Evolutionary conservation across 1,139 yeast species (phyloP), one percentile per base, ranked within the genome.

Genomic region (Scheffersomyces titani): DNA sequence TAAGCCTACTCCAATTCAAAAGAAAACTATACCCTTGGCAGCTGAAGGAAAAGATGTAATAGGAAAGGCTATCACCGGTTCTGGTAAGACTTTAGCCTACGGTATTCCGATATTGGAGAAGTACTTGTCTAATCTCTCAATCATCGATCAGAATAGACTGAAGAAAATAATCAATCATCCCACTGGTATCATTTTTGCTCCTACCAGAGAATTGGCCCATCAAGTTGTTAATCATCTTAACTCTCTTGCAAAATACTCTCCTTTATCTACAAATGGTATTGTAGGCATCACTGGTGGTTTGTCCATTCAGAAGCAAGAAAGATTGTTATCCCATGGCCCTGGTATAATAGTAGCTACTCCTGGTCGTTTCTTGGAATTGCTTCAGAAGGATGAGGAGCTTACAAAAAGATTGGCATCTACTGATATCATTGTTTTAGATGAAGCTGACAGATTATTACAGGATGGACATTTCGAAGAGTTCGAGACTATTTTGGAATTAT

Each of bases 31-130:
- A 54, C 97, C 98, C 1, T 69, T 80, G 44, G 92, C 96, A 3
- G 61, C 90, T 16, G 76, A 80, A 45, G 96, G 94, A 5, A 81
- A 80, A 52, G 98, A 94, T 71, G 84, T 94, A 9, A 86, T 96
- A 62, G 99, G 99, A 57, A 96, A 94, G 68, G 99, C 99, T 11
- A 89, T 96, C 7, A 96, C 99, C 0, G 99, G 99, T 70, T 92
- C 97, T 0, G 99, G 99, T 80, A 94, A 94, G 69, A 94, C 99
- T 0, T 78, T 93, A 57, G 99, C 99, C 0, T 94, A 92, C 70
- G 98, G 98, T 52, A 84, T 94, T 24, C 98, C 99, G n/a, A 88
- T 96, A 30, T 72, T 94, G 57, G 97, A 96, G 67, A 83, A 82
- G 55, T 78, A 86, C 54, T 66, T 86, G 18, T 55, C 69, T 6